A percentile compares a stretch with the other conserved stretches of the same genome.
These are phyloP conservation scores for Paratinospora sagittata DNA, from an alignment of 164 flowering plant species.

Conservation along the genomic window DNA sequence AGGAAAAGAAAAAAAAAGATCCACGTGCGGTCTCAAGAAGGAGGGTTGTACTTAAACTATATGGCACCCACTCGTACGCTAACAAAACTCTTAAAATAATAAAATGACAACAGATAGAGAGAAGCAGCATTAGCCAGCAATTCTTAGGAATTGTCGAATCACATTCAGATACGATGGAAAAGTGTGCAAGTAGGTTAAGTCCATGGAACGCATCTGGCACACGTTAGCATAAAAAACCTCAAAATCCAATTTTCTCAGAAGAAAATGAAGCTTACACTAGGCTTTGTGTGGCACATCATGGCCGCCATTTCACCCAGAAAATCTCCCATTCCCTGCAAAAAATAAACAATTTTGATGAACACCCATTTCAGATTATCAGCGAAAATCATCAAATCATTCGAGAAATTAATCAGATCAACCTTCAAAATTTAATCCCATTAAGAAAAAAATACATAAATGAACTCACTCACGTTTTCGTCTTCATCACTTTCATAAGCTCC, in stretches of 20 bases:
- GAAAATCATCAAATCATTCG: neutral
- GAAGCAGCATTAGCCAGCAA: too few relatives aligned
- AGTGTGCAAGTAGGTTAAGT: neutral
- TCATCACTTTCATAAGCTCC: slow-evolving; percentile 70
- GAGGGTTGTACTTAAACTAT: too few relatives aligned
- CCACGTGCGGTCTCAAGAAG: too few relatives aligned
- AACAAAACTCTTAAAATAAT: neutral
- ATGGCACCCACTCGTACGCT: neutral
- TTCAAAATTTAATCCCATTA: too few relatives aligned
- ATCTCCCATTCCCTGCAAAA: slow-evolving; percentile 82
- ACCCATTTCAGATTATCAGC: neutral
- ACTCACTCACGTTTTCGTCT: slow-evolving; percentile 61
- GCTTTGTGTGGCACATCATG: slow-evolving; percentile 66
- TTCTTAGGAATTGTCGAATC: neutral
- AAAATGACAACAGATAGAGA: neutral
- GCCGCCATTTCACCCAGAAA: slow-evolving; percentile 78
- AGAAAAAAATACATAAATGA: too few relatives aligned
- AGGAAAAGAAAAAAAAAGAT: neutral
- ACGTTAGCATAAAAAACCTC: neutral
- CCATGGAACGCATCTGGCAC: neutral
- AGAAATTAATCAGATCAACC: neutral
- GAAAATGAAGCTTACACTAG: slow-evolving; percentile 39
- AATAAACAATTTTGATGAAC: neutral
- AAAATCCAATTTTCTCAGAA: too few relatives aligned
- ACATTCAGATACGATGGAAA: neutral